Evolutionary conservation across 225 moss, liverwort and hornwort genomes (phyloP), one percentile per base, ranked within the genome.

Genomic region (Climacium dendroides): DNA sequence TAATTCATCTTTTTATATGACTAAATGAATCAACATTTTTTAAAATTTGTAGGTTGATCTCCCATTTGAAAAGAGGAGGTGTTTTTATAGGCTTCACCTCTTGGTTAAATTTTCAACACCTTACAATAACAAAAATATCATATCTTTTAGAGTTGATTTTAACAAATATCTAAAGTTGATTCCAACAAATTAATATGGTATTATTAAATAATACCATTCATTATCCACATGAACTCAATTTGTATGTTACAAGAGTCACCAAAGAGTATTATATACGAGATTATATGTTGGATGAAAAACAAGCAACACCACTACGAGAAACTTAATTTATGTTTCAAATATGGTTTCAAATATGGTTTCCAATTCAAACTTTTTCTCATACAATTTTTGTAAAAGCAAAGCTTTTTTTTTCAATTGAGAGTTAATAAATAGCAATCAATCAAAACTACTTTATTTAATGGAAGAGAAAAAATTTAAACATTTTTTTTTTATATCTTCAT

Each of bases 381-480:
- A 7, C 0, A 48, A 0, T 1, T 47, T 29, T 43, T 47, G 11
- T 73, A 15, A 47, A 48, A 0, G 0, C 0, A 11, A 1, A 48
- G 12, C 5, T 3, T 5, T 0, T 74, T 18, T 0, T 73, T 32
- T 32, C 19, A 74, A 48, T 74, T 0, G 2, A 32, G 2, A 32
- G 0, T 74, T 13, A 32, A 74, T 3, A 50, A 30, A 32, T 5
- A n/a, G n/a, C 6, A 50, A 19, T 0, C 12, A 48, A 74, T 48
- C 1, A 19, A 32, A 48, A 74, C 0, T 48, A 1, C 1, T 1
- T 12, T 7, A 30, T 30, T 1, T 1, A 30, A 30, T 47, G 6
- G 0, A 11, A 47, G 47, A 47, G 10, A 2, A 24, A 47, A 43
- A 15, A 0, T 15, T 41, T 6, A 5, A 13, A 2, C n/a, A 66